phyloP scores from a whole-genome alignment of 2,329 filamentous ascomycete genomes.

The Cladorrhinum sp. region DNA sequence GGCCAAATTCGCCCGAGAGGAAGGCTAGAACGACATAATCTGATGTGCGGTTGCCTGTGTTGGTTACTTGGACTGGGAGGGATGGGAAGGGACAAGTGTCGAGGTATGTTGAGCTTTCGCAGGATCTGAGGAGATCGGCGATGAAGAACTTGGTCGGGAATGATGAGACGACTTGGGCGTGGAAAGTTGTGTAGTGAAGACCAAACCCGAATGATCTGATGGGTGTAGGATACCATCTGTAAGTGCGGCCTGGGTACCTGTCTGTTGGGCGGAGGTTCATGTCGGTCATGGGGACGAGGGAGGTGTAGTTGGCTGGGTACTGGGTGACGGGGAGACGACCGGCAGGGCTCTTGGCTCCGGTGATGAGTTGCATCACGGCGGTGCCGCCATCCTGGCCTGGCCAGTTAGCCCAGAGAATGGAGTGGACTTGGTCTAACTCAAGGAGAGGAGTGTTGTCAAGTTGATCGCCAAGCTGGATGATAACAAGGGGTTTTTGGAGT shows the following conservation, averaged over 20 bases:
- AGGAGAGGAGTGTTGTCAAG: conserved; percentile 50
- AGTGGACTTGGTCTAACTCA: conserved; percentile 44
- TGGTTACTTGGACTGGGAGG: conserved; percentile 41
- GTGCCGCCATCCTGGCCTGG: conserved; percentile 57
- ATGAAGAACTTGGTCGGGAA: conserved; percentile 32
- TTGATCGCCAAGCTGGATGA: conserved; percentile 50
- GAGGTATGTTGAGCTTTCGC: conserved; percentile 35
- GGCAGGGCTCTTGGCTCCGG: conserved; percentile 47
- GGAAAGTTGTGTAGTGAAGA: conserved; percentile 55
- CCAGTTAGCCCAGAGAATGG: conserved; percentile 56
- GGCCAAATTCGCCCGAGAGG: conserved; percentile 41
- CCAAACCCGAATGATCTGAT: conserved; percentile 53
- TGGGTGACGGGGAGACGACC: conserved; percentile 54
- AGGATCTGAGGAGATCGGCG: conserved; percentile 30
- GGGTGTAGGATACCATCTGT: conserved; percentile 52
- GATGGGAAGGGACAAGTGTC: conserved; percentile 43
- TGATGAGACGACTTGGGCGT: conserved; percentile 22
- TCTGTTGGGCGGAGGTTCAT: conserved; percentile 48
- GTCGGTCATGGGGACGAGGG: conserved; percentile 51
- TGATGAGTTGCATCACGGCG: conserved; percentile 52
- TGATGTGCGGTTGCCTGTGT: conserved; percentile 43
- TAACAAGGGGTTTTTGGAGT: conserved; percentile 45
- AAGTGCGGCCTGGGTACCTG: conserved; percentile 36
- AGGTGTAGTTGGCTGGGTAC: conserved; percentile 51
- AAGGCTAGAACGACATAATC: conserved; percentile 53